A percentile compares a stretch with the other conserved stretches of the same genome.
These are phyloP conservation scores for Nicotiana tabacum DNA, from an alignment of 257 asterid genomes.

Conservation along the genomic window DNA sequence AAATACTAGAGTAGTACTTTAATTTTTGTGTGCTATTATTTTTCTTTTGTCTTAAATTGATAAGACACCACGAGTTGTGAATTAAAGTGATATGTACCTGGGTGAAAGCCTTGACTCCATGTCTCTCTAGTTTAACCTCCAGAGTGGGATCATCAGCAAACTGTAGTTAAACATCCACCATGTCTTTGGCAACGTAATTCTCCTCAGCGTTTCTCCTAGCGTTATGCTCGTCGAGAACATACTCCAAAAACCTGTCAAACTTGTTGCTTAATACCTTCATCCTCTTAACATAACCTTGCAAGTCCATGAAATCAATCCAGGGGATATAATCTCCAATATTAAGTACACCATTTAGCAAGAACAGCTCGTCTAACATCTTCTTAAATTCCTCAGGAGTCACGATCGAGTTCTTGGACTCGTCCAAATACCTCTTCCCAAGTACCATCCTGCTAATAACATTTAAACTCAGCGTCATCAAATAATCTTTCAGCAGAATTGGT, in stretches of 20 bases:
- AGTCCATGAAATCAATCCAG: conserved; percentile 33
- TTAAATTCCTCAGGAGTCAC: conserved; percentile 33
- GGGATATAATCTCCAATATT: conserved; percentile 36
- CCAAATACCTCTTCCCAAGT: conserved; percentile 31
- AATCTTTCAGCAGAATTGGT: conserved; percentile 24
- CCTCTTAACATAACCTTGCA: conserved; percentile 40
- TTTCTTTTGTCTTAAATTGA: too few relatives aligned
- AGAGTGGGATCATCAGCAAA: conserved; percentile 34
- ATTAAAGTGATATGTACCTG: conserved; percentile 17
- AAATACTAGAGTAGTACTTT: too few relatives aligned
- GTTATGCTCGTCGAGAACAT: conserved; percentile 33
- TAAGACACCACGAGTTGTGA: too few relatives aligned
- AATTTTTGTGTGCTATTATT: too few relatives aligned
- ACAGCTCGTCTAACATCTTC: conserved; percentile 33
- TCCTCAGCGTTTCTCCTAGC: background rate
- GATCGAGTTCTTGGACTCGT: conserved; percentile 11
- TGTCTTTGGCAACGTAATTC: conserved; percentile 20
- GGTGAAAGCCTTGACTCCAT: conserved; percentile 42
- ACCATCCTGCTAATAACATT: conserved; percentile 44
- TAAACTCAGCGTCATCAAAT: conserved; percentile 32
- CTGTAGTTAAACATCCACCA: conserved; percentile 41
- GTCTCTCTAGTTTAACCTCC: conserved; percentile 38
- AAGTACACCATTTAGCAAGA: conserved; percentile 32
- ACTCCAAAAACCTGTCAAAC: conserved; percentile 36
- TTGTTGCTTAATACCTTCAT: conserved; percentile 36